Evolutionary conservation across 768 basidiomycete genomes (phyloP).

Genomic region (Holtermanniella nyarrowii): DNA sequence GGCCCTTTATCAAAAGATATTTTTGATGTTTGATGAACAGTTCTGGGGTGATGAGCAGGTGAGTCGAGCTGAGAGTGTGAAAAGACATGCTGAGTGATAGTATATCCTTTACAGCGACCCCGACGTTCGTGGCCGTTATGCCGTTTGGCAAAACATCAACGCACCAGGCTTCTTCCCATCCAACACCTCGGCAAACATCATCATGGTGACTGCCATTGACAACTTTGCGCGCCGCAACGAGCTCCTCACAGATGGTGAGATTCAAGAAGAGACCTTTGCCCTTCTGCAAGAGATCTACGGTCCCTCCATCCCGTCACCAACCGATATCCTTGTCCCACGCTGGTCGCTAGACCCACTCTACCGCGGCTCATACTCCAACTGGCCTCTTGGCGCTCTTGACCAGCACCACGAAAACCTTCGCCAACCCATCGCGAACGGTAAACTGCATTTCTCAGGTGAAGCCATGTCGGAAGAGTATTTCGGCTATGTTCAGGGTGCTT

Average conservation of each 20-base stretch:
- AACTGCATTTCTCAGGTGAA: background rate
- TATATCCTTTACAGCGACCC: background rate
- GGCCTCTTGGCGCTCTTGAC: slow-evolving; percentile 43
- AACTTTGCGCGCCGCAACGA: background rate
- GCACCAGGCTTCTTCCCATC: background rate
- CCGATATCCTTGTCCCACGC: slow-evolving; percentile 50
- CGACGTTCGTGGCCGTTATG: background rate
- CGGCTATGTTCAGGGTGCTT: background rate
- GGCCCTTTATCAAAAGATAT: slow-evolving; percentile 61
- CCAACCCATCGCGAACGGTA: background rate
- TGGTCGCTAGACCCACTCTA: slow-evolving; percentile 52
- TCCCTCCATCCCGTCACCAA: slow-evolving; percentile 49
- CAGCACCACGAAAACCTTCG: background rate
- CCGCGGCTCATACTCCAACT: slow-evolving; percentile 59
- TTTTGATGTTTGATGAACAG: slow-evolving; percentile 53
- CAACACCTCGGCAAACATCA: background rate
- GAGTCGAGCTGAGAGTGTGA: background rate
- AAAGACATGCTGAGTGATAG: background rate
- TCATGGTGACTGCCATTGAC: background rate
- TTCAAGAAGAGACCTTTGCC: slow-evolving; percentile 50
- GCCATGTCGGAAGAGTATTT: background rate
- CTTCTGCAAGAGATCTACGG: slow-evolving; percentile 56
- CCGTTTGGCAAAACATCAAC: background rate
- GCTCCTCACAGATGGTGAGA: slow-evolving; percentile 44
- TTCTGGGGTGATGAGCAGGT: slow-evolving; percentile 51